Conservation (phyloP, 108 stramenopile species). For the Parietichytrium sp. region DNA sequence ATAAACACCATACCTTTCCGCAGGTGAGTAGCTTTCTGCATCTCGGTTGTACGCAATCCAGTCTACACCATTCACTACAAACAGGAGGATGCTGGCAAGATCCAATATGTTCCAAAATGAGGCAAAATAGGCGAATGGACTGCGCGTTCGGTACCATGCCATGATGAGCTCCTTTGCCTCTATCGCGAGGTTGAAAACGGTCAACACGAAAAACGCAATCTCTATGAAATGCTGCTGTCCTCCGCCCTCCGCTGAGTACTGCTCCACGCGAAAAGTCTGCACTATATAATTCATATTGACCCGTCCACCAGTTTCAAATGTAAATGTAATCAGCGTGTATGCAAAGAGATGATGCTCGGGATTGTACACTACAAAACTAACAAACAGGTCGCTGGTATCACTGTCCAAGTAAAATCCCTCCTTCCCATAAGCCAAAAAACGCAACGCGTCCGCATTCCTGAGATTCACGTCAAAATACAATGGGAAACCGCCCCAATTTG, state of each 20-base stretch:
- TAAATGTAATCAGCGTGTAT: neutral
- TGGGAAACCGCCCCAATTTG: neutral
- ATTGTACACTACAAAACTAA: neutral
- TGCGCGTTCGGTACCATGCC: neutral
- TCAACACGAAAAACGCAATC: neutral
- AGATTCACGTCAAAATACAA: constrained; percentile 9
- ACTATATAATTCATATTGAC: neutral
- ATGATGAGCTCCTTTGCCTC: neutral
- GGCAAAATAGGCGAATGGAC: neutral
- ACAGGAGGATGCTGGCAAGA: constrained; percentile 26
- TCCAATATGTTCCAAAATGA: constrained; percentile 37
- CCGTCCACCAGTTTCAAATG: neutral
- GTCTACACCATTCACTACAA: neutral
- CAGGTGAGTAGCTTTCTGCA: neutral
- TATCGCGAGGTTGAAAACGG: neutral
- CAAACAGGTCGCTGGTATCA: neutral
- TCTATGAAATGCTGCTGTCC: neutral
- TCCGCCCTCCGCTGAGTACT: neutral
- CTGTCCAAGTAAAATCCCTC: constrained; percentile 14
- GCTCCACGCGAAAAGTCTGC: neutral
- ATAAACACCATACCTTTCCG: constrained; percentile 22
- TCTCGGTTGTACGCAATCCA: neutral
- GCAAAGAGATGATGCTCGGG: neutral
- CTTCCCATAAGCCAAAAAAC: neutral
- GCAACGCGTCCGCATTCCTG: neutral